Percentiles rank a stretch among this genome's conserved stretches.
These are phyloP conservation scores for Coffea humblotiana DNA, from an alignment of 305 asterid species.

Conservation along the genomic window DNA sequence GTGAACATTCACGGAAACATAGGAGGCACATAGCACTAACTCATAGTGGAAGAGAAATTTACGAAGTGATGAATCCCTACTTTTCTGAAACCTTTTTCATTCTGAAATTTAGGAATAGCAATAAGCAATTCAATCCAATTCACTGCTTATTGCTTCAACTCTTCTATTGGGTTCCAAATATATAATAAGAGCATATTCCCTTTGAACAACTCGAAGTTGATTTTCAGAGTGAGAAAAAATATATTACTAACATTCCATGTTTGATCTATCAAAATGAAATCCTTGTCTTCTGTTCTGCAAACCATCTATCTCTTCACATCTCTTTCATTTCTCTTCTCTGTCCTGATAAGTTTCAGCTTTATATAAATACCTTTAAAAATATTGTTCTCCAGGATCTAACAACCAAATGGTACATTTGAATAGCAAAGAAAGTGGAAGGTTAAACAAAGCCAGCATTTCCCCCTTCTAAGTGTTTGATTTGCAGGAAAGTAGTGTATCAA, in stretches of 20 bases:
- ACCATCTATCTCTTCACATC: background rate
- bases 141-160: background rate
- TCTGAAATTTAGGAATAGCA: background rate
- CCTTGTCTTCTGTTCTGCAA: background rate
- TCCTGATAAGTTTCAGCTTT: background rate
- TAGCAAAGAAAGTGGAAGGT: background rate
- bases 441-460: background rate
- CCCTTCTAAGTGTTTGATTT: background rate
- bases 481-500: background rate
- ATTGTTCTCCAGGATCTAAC: background rate
- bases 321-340: background rate
- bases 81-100: background rate
- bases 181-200: background rate
- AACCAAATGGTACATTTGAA: background rate
- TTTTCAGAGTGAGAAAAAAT: background rate
- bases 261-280: background rate
- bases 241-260: too few relatives aligned
- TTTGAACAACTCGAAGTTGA: background rate
- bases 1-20: background rate
- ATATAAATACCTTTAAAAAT: background rate
- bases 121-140: background rate
- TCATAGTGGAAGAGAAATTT: background rate
- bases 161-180: background rate
- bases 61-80: background rate
- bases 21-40: background rate